Conservation (phyloP, 352 stramenopile genomes). For the Phytophthora hybrid region DNA sequence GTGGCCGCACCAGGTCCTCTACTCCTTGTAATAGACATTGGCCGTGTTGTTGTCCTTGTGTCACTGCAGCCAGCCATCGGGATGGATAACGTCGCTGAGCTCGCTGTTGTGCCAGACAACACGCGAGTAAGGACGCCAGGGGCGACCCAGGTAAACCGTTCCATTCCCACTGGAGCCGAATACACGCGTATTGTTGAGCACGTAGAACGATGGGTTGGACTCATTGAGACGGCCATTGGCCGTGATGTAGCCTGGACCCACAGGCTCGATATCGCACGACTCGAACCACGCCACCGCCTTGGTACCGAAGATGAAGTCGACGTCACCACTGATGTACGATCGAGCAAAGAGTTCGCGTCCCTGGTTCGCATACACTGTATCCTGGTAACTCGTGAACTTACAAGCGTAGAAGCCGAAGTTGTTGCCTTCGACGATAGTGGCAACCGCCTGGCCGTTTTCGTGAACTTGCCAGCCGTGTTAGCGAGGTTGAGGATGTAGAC, state of each 20-base stretch:
- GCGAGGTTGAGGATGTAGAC: background rate
- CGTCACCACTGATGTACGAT: background rate
- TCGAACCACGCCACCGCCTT: background rate
- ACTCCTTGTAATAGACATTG: background rate
- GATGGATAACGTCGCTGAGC: background rate
- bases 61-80: background rate
- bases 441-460: background rate
- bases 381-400: background rate
- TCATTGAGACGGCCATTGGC: background rate
- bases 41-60: background rate
- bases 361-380: background rate
- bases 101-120: background rate
- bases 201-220: background rate
- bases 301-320: background rate
- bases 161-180: background rate
- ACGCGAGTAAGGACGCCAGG: background rate
- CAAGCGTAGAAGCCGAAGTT: background rate
- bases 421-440: background rate
- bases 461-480: background rate
- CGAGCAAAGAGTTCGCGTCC: background rate
- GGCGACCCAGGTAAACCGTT: background rate
- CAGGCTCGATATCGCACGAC: background rate
- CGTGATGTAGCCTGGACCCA: background rate
- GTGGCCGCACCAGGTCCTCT: background rate
- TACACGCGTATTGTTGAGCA: background rate